Conservation (phyloP, 2,329 filamentous ascomycete species). For the Lanzia echinophila region DNA sequence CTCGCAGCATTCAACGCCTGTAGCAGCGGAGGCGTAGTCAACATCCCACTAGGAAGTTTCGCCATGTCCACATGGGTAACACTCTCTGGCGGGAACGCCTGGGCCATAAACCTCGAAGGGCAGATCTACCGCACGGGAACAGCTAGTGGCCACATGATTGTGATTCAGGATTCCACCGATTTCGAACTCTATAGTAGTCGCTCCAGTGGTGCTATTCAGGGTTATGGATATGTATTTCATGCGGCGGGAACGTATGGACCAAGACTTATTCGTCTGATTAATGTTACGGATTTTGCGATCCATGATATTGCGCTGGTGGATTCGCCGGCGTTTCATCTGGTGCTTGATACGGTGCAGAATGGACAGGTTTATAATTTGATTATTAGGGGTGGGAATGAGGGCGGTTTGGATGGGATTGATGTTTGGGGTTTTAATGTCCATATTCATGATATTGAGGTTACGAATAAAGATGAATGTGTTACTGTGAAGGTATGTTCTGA, state of each 20-base stretch:
- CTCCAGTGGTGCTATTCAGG: slow-evolving; percentile 46
- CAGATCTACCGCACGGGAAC: slow-evolving; percentile 42
- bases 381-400: slow-evolving; percentile 44
- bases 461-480: slow-evolving; percentile 56
- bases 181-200: slow-evolving; percentile 48
- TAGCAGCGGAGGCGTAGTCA: slow-evolving; percentile 33
- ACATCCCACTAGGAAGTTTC: slow-evolving; percentile 18
- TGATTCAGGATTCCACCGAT: slow-evolving; percentile 41
- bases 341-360: slow-evolving; percentile 39
- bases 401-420: slow-evolving; percentile 50
- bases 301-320: slow-evolving; percentile 20
- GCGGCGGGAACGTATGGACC: slow-evolving; percentile 12
- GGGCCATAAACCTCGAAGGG: slow-evolving; percentile 47
- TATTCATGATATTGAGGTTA: slow-evolving; percentile 54
- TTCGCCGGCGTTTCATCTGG: slow-evolving; percentile 7
- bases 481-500: slow-evolving; percentile 40
- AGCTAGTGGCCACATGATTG: slow-evolving; percentile 46
- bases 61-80: slow-evolving; percentile 44
- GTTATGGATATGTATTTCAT: slow-evolving; percentile 44
- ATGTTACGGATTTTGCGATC: slow-evolving; percentile 16
- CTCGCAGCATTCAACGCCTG: slow-evolving; percentile 38
- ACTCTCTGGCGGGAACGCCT: slow-evolving; percentile 40
- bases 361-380: slow-evolving; percentile 51
- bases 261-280: slow-evolving; percentile 14
- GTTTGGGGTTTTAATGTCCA: slow-evolving; percentile 48